Conservation (phyloP, 192 early-diverging fungal species). For the Coemansia guatemalensis region DNA sequence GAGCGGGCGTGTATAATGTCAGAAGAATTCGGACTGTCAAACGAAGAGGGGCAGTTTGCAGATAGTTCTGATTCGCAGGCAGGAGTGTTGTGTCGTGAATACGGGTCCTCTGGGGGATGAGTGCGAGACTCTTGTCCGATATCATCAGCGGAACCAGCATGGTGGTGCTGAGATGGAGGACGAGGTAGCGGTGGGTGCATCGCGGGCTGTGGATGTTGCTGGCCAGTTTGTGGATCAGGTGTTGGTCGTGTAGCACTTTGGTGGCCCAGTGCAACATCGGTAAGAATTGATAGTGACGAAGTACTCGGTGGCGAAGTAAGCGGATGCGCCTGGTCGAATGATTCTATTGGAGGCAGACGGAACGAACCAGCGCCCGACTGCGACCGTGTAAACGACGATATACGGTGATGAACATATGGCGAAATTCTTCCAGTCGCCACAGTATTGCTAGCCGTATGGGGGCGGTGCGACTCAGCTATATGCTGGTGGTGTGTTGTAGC, state of each 20-base stretch:
- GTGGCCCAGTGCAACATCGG: conserved; percentile 24
- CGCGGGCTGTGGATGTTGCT: conserved; percentile 1
- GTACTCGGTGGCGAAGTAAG: conserved; percentile 12
- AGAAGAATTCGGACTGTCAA: conserved; percentile 17
- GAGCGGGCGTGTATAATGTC: conserved; percentile 4
- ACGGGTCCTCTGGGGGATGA: conserved; percentile 9
- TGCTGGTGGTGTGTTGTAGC: conserved; percentile 13
- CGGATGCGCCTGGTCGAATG: conserved; percentile 37
- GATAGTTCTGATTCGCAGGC: conserved; percentile 15
- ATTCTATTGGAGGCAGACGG: conserved; percentile 45
- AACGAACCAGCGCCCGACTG: conserved; percentile 12
- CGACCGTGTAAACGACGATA: not conserved
- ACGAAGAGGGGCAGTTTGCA: conserved; percentile 9
- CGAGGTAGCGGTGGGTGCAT: conserved; percentile 13
- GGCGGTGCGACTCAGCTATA: not conserved
- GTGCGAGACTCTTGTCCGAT: conserved; percentile 15
- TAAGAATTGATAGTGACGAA: conserved; percentile 25
- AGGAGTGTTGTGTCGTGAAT: conserved; percentile 12
- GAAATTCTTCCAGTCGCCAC: no score
- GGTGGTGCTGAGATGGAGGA: conserved; percentile 1
- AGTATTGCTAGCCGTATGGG: not conserved
- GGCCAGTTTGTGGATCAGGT: not conserved
- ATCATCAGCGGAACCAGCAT: conserved; percentile 4
- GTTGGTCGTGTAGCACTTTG: not conserved
- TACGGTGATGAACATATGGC: not conserved